Conservation (phyloP, 148 eudicot species). For the Rhododendron vialii region DNA sequence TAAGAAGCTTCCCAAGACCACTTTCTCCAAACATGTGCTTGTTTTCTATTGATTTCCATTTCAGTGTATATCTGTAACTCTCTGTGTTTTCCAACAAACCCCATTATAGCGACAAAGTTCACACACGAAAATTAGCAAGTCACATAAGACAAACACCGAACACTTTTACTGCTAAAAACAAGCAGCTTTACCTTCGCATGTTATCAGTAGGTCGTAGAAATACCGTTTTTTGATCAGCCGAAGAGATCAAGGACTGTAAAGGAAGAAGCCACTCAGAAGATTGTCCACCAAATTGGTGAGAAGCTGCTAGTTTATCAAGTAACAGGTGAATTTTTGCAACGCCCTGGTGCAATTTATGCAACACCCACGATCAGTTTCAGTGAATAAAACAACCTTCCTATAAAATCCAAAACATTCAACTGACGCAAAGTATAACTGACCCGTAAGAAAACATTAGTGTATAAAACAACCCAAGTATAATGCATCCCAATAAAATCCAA, state of each 20-base stretch:
- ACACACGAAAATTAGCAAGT: not conserved
- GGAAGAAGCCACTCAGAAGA: conserved; percentile 90
- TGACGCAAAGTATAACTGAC: too few species aligned
- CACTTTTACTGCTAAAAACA: not conserved
- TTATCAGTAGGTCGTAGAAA: conserved; percentile 64
- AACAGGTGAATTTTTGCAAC: conserved; percentile 73
- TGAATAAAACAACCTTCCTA: not conserved
- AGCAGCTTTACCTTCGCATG: conserved; percentile 65
- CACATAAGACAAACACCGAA: not conserved
- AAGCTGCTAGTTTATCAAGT: conserved; percentile 71
- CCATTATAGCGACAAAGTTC: not conserved
- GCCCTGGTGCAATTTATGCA: conserved; percentile 44
- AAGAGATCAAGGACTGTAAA: conserved; percentile 81
- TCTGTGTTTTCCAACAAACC: not conserved
- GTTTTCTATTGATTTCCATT: not conserved
- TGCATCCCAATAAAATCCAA: not conserved
- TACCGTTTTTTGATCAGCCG: conserved; percentile 85
- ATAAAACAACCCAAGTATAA: not conserved
- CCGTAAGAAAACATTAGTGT: too few species aligned
- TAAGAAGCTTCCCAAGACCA: not conserved
- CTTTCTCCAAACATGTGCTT: not conserved
- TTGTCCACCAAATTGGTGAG: conserved; percentile 67
- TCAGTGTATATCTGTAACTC: not conserved
- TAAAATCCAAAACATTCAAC: too few species aligned
- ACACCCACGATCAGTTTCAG: not conserved